These are phyloP conservation scores for Gynandropsis gynandra DNA, from an alignment of 345 rosid species.

Conservation along the genomic window DNA sequence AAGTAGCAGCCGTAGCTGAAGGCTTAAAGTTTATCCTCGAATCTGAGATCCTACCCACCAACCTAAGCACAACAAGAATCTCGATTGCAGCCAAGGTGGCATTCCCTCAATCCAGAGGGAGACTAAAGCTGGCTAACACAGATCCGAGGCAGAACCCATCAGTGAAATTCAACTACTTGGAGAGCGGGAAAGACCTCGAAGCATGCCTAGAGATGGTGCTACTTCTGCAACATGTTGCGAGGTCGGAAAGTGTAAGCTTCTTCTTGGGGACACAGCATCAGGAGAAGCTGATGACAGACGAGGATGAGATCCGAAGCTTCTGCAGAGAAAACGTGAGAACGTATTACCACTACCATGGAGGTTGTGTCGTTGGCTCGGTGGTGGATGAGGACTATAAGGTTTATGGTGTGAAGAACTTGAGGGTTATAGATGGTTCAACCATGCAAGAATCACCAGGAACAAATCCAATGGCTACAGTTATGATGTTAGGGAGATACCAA, in stretches of 20 bases:
- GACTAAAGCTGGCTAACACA: conserved; percentile 40
- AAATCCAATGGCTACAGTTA: conserved; percentile 67
- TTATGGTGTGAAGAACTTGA: conserved; percentile 40
- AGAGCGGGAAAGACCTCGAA: conserved; percentile 41
- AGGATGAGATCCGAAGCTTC: conserved; percentile 32
- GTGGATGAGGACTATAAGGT: conserved; percentile 49
- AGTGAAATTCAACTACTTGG: conserved; percentile 60
- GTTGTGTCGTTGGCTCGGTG: conserved; percentile 52
- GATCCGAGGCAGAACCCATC: conserved; percentile 61
- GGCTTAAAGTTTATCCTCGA: conserved; percentile 48
- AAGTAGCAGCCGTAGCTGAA: conserved; percentile 50
- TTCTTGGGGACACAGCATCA: conserved; percentile 34
- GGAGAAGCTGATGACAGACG: conserved; percentile 27
- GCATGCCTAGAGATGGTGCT: conserved; percentile 50
- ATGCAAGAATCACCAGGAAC: conserved; percentile 71
- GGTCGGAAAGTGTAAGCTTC: conserved; percentile 40
- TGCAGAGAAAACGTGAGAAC: conserved; percentile 65
- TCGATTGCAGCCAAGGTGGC: conserved; percentile 53
- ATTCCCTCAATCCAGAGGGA: conserved; percentile 60
- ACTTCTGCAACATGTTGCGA: conserved; percentile 44
- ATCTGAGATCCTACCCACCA: conserved; percentile 40
- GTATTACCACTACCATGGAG: conserved; percentile 61
- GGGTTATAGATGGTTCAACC: conserved; percentile 73
- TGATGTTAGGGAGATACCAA: conserved; percentile 79
- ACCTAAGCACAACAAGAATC: conserved; percentile 41